A percentile compares a stretch with the other conserved stretches of the same genome.
These are phyloP conservation scores for Xylaria cubensis DNA, from an alignment of 495 filamentous ascomycete species.

Conservation along the genomic window DNA sequence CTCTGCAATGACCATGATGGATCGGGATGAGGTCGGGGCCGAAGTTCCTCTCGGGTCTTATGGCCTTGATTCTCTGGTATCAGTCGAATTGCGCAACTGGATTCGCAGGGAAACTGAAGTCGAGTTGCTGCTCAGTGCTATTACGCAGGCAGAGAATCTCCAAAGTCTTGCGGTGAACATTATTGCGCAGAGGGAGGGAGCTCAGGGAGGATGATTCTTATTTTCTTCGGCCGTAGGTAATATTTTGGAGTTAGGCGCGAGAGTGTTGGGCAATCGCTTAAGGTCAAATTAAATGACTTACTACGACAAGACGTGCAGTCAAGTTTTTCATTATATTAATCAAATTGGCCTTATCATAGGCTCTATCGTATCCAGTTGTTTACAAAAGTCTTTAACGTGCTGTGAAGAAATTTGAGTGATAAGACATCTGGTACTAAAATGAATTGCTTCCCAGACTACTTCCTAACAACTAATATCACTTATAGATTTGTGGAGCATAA, in stretches of 20 bases:
- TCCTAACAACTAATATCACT: neutral
- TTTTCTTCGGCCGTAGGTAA: neutral
- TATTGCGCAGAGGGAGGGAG: slow-evolving; percentile 31
- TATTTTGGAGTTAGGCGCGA: neutral
- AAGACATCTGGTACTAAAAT: neutral
- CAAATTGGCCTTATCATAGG: neutral
- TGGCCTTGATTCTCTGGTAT: slow-evolving; percentile 51
- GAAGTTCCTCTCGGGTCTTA: slow-evolving; percentile 42
- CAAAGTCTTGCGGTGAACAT: slow-evolving; percentile 10
- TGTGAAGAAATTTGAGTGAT: neutral
- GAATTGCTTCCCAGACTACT: neutral
- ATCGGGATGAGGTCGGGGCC: slow-evolving; percentile 42
- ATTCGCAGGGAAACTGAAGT: slow-evolving; percentile 47
- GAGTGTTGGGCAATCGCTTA: neutral
- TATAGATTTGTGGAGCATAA: neutral
- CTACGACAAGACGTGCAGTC: neutral
- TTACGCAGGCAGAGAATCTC: slow-evolving; percentile 5
- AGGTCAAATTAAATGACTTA: neutral
- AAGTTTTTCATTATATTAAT: neutral
- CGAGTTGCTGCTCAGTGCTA: slow-evolving; percentile 26
- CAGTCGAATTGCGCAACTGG: slow-evolving; percentile 46
- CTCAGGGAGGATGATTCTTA: slow-evolving; percentile 20
- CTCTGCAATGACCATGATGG: slow-evolving; percentile 5
- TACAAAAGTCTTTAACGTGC: neutral
- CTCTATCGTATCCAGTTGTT: neutral